Base-by-base conservation (phyloP, 2,329 filamentous ascomycete genomes). In the Pestalotiopsis sp. region DNA sequence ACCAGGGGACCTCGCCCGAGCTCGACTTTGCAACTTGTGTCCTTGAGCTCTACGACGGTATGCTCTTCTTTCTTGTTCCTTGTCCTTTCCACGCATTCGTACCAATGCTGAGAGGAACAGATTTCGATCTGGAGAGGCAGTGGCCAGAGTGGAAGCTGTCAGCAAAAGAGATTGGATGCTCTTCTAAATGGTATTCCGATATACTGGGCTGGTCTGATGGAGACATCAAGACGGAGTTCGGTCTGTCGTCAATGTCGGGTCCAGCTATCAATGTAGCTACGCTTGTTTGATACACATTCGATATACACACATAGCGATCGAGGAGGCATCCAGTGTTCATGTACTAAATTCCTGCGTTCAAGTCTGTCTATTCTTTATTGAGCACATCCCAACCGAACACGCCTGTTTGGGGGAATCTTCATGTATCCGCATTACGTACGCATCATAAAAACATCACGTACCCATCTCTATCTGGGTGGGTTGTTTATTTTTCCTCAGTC, bases 401-500 rank as follows among this genome's bases (percentile, higher is more conserved):
- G 67, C 67, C 67, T 52, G 36, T 31, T 62, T 17, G 66, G 31
- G 57, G 57, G 62, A 63, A 65, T 36, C 65, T 57, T 66, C 39
- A 67, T 62, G 59, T 57, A 49, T 65, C 62, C 62, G 62, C 62
- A 65, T 65, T 49, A 65, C 49, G 39, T 65, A 25, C 62, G 62
- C 62, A 57, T 57, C 62, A 65, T 65, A 31, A 65, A 39, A 62
- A 36, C 31, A 62, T 62, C 59, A 62, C 38, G 27, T 27, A 14
- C 27, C 59, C 27, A 12, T 62, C 59, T 20, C 25, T 39, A 27
- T 12, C 20, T 31, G 38, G 31, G 13, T 39, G 31, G 31, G 36
- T 38, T 38, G 14, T 62, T 62, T 62, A 62, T 39, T 70, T 70
- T 14, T 67, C 85, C 72, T 88, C 85, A 9, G 76, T 81, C 74